phyloP scores from a whole-genome alignment of 2,329 filamentous ascomycete species.

The Stromatinia cepivora region DNA sequence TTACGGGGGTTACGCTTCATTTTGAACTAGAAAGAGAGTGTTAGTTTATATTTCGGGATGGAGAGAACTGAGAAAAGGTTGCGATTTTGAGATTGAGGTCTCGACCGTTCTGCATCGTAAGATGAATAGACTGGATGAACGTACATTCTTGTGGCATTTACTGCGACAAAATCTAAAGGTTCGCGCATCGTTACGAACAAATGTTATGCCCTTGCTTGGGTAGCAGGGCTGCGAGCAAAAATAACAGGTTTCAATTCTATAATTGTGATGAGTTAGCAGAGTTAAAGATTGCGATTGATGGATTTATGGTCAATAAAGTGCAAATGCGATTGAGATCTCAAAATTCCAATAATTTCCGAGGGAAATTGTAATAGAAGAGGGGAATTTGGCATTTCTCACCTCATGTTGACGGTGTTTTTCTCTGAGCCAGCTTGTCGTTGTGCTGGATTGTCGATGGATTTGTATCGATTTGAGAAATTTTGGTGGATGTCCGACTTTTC shows the following conservation, averaged over 20 bases:
- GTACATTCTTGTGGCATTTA: constrained; percentile 50
- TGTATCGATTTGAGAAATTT: constrained; percentile 22
- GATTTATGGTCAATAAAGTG: background rate
- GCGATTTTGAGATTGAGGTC: background rate
- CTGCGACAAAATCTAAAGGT: constrained; percentile 57
- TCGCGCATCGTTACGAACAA: constrained; percentile 45
- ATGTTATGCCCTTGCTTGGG: constrained; percentile 59
- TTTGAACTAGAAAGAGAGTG: constrained; percentile 64
- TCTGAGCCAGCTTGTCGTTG: constrained; percentile 23
- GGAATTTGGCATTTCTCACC: constrained; percentile 3
- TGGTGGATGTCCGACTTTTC: constrained; percentile 23
- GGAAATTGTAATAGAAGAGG: background rate
- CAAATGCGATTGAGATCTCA: background rate
- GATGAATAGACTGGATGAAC: background rate
- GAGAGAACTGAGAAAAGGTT: background rate
- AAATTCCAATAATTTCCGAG: background rate
- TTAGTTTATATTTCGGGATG: background rate
- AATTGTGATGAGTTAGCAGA: constrained; percentile 11
- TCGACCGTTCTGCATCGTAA: background rate
- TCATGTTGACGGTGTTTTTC: constrained; percentile 22
- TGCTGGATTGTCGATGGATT: constrained; percentile 15
- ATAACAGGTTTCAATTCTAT: constrained; percentile 44
- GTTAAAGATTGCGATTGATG: background rate
- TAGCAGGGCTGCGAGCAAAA: constrained; percentile 71
- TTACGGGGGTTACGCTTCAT: constrained; percentile 98